These are phyloP conservation scores for Cutaneotrichosporon daszewskae DNA, from an alignment of 1,284 basidiomycete genomes.

Conservation along the genomic window DNA sequence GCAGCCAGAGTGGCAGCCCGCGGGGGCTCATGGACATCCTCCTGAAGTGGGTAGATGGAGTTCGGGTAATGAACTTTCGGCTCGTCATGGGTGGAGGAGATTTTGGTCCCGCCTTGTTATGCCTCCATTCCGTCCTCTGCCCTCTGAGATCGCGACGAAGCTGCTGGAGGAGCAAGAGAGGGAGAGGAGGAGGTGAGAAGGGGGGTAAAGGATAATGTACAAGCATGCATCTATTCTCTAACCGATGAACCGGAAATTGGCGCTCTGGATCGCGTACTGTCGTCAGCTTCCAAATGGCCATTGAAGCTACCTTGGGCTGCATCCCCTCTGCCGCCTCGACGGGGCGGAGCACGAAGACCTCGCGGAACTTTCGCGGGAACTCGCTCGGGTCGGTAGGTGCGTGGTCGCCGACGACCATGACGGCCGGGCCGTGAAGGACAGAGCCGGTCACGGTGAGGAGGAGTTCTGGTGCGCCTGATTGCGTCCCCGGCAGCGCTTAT, in stretches of 20 bases:
- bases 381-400: constrained; percentile 21
- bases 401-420: constrained; percentile 21
- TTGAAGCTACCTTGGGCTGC: constrained; percentile 33
- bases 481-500: constrained; percentile 15
- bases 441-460: constrained; percentile 41
- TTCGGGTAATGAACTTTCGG: too few species aligned
- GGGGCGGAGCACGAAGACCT: constrained; percentile 39
- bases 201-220: too few species aligned
- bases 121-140: too few species aligned
- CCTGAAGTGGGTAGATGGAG: too few species aligned
- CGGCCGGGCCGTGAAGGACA: constrained; percentile 37
- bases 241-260: constrained; percentile 43
- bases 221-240: too few species aligned
- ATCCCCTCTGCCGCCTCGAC: constrained; percentile 34
- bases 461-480: constrained; percentile 30
- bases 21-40: not conserved
- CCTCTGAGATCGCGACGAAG: too few species aligned
- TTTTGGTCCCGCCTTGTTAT: too few species aligned
- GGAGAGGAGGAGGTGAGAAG: too few species aligned
- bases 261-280: constrained; percentile 40
- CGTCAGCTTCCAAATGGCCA: not conserved
- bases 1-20: constrained; percentile 3
- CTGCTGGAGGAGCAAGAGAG: too few species aligned
- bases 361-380: constrained; percentile 40
- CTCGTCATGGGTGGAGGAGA: too few species aligned